Evolutionary conservation across 768 basidiomycete species (phyloP).

Genomic region (Russula emetica): DNA sequence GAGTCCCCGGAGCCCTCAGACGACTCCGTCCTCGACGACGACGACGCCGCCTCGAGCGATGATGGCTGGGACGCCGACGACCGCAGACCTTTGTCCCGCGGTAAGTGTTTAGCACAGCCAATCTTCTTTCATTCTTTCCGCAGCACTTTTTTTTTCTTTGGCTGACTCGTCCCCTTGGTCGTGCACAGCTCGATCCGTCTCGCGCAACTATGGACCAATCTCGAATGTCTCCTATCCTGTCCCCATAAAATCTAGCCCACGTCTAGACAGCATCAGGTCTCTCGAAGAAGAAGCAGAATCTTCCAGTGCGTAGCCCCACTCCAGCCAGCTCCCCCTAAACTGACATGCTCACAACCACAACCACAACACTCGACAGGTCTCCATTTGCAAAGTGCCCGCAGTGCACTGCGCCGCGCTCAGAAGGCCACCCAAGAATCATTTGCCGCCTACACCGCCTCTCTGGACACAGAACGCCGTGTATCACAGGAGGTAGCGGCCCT

Average conservation of each 20-base stretch:
- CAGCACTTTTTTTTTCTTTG: background rate
- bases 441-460: slow-evolving; percentile 21
- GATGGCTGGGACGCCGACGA: slow-evolving; percentile 27
- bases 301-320: slow-evolving; percentile 12
- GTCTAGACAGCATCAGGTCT: slow-evolving; percentile 18
- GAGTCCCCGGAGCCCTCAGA: slow-evolving; percentile 27
- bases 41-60: slow-evolving; percentile 20
- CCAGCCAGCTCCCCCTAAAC: too few relatives aligned
- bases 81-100: slow-evolving; percentile 4
- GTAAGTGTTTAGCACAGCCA: slow-evolving; percentile 16
- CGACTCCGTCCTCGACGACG: slow-evolving; percentile 22
- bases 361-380: slow-evolving; percentile 3
- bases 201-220: slow-evolving; percentile 12
- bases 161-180: background rate
- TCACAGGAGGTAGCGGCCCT: slow-evolving; percentile 23
- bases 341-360: background rate
- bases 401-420: slow-evolving; percentile 26
- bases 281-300: slow-evolving; percentile 27
- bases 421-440: slow-evolving; percentile 27
- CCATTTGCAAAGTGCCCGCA: slow-evolving; percentile 22
- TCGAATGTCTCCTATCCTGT: slow-evolving; percentile 6
- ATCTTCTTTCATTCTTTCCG: background rate
- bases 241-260: slow-evolving; percentile 22
- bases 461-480: slow-evolving; percentile 25
- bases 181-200: slow-evolving; percentile 12